Evolutionary conservation across 805 yeast species (phyloP).

Genomic region (Candida xyloterini): DNA sequence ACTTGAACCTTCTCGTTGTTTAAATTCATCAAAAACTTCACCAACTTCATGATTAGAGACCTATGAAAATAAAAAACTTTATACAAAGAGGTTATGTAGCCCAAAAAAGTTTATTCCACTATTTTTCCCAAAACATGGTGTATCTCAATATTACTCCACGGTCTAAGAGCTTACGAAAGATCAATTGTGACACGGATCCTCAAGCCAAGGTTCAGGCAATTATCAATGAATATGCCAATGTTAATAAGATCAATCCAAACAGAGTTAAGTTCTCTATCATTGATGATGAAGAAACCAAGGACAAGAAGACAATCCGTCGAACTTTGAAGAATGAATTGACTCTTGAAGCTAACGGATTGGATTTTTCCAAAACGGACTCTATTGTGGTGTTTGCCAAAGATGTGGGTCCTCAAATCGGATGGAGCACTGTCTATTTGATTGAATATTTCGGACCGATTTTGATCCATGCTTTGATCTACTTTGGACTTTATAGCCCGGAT

Average conservation of each 20-base stretch:
- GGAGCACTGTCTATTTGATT: slow-evolving; percentile 85
- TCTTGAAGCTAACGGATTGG: slow-evolving; percentile 45
- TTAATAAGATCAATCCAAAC: slow-evolving; percentile 38
- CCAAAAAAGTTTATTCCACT: slow-evolving; percentile 7
- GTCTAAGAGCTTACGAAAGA: slow-evolving; percentile 53
- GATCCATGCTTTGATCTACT: slow-evolving; percentile 70
- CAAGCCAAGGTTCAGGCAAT: slow-evolving; percentile 33
- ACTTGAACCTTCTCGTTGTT: slow-evolving; percentile 84
- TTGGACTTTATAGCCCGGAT: slow-evolving; percentile 35
- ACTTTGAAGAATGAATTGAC: slow-evolving; percentile 46
- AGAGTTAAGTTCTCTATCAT: slow-evolving; percentile 55
- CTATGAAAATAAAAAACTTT: neutral
- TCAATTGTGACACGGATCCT: slow-evolving; percentile 40
- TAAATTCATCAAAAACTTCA: slow-evolving; percentile 78
- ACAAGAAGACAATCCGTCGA: slow-evolving; percentile 36
- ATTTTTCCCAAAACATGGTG: slow-evolving; percentile 35
- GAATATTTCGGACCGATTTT: slow-evolving; percentile 91
- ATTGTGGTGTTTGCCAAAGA: slow-evolving; percentile 69
- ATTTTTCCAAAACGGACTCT: slow-evolving; percentile 30
- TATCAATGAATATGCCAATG: slow-evolving; percentile 42
- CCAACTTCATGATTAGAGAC: slow-evolving; percentile 51
- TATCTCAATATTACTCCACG: slow-evolving; percentile 54
- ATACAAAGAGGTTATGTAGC: slow-evolving; percentile 15
- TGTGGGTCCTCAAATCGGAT: slow-evolving; percentile 87
- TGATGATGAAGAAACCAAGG: slow-evolving; percentile 26